Conservation (phyloP, 169 alveolate genomes). For the Plasmodium berghei region DNA sequence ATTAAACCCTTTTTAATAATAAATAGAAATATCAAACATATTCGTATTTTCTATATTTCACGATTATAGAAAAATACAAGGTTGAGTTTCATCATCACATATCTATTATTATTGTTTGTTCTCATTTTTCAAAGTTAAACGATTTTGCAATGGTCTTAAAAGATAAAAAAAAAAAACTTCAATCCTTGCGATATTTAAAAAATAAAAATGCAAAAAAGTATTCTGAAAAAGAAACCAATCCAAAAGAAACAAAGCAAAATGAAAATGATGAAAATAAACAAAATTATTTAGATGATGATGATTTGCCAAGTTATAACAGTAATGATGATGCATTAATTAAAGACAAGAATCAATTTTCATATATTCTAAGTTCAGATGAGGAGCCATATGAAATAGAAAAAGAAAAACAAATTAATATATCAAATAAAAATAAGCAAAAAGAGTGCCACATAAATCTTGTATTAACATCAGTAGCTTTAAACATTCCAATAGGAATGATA, state of each 20-base stretch:
- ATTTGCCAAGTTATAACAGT: constrained; percentile 40
- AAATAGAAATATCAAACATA: too few species aligned
- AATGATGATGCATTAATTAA: constrained; percentile 43
- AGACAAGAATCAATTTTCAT: constrained; percentile 15
- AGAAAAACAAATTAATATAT: not conserved
- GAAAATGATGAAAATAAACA: not conserved
- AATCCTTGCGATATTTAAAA: constrained; percentile 11
- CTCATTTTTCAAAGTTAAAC: not conserved
- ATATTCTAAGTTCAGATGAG: constrained; percentile 27
- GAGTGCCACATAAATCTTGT: constrained; percentile 25
- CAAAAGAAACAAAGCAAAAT: not conserved
- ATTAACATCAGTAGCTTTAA: constrained; percentile 46
- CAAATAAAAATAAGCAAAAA: constrained; percentile 11
- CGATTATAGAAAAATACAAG: too few species aligned
- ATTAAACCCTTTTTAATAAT: too few species aligned
- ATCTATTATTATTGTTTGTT: too few species aligned
- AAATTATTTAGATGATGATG: constrained; percentile 27
- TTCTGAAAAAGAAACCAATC: constrained; percentile 19
- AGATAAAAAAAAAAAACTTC: constrained; percentile 27
- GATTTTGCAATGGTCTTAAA: constrained; percentile 46
- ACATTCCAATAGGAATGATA: constrained; percentile 48
- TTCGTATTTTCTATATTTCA: too few species aligned
- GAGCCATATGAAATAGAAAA: constrained; percentile 1
- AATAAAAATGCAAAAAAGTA: constrained; percentile 14
- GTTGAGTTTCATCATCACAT: too few species aligned